Evolutionary conservation across 2,329 filamentous ascomycete genomes (phyloP), one percentile per base, ranked within the genome.

Genomic region (Drechslerella dactyloides): DNA sequence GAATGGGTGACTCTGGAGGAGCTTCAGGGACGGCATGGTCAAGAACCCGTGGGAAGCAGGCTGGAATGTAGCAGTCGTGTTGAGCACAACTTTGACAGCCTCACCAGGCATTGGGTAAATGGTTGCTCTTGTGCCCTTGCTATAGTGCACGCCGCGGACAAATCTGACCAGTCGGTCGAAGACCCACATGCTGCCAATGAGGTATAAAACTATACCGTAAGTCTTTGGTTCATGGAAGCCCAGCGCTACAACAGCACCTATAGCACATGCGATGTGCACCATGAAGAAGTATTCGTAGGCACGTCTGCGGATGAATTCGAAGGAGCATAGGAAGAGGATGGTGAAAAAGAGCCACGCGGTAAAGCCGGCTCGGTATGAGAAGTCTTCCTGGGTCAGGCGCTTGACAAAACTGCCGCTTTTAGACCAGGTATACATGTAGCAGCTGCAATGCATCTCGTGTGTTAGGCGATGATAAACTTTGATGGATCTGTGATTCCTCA

Each of bases 1-100:
- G 74, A 89, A 89, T 0, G 86, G 86, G 73, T 89, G 87, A 1
- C 84, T 86, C 78, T 89, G 84, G 17, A 84, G 79, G 1, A 80
- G 74, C 8, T 86, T 83, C 53, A 89, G 82, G 2, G 79, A 79
- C 0, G 87, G 87, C 5, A 89, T 82, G 85, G 85, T 89, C 30
- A 89, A 78, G 75, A 87, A 88, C 74, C 85, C 85, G 76, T 89
- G 87, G 72, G 85, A 84, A 1, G 86, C 86, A 0, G 86, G 82
- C 1, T 79, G 77, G 1, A 79, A 78, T 0, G 81, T 69, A 17
- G 75, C 74, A 0, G 83, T 82, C 1, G 82, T 81, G 77, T 85
- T 84, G 33, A 87, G 78, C 0, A 82, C 80, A n/a, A 87, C 81
- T 40, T 84, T 83, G 17, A 84, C 86, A 54, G 82, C 85, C 2